Percentiles rank a stretch among this genome's conserved stretches.
These are phyloP conservation scores for Ustilago bromivora DNA, from an alignment of 1,284 basidiomycete genomes.

Conservation along the genomic window DNA sequence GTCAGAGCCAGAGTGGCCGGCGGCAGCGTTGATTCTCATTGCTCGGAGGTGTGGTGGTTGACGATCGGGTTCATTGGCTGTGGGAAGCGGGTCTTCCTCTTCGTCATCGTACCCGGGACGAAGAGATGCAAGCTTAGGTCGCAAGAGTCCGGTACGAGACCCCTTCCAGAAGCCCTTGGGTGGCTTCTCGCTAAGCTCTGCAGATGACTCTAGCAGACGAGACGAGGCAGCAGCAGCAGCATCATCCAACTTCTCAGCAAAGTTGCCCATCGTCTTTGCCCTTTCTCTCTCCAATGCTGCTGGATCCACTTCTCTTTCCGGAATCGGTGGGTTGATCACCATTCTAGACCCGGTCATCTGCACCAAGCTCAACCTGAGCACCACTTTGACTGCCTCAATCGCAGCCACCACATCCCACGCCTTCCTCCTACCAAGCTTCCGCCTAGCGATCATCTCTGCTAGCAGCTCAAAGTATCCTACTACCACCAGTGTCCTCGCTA, in stretches of 20 bases:
- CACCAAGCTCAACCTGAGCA: constrained; percentile 68
- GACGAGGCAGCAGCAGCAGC: constrained; percentile 22
- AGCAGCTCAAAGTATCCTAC: constrained; percentile 69
- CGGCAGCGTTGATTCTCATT: constrained; percentile 34
- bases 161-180: constrained; percentile 60
- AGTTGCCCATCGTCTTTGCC: constrained; percentile 39
- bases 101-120: constrained; percentile 37
- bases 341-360: constrained; percentile 67
- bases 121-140: constrained; percentile 60
- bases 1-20: constrained; percentile 49
- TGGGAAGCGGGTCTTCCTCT: constrained; percentile 1
- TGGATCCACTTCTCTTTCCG: constrained; percentile 68
- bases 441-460: constrained; percentile 70
- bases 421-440: constrained; percentile 58
- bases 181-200: constrained; percentile 4
- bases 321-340: constrained; percentile 69
- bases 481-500: constrained; percentile 66
- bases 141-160: constrained; percentile 55
- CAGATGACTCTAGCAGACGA: background rate
- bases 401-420: constrained; percentile 71
- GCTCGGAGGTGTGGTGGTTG: constrained; percentile 41
- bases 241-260: constrained; percentile 30
- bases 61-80: constrained; percentile 17
- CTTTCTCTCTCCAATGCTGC: constrained; percentile 59
- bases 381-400: constrained; percentile 70